phyloP scores from a whole-genome alignment of 148 eudicot genomes.

The Hydrangea macrophylla region DNA sequence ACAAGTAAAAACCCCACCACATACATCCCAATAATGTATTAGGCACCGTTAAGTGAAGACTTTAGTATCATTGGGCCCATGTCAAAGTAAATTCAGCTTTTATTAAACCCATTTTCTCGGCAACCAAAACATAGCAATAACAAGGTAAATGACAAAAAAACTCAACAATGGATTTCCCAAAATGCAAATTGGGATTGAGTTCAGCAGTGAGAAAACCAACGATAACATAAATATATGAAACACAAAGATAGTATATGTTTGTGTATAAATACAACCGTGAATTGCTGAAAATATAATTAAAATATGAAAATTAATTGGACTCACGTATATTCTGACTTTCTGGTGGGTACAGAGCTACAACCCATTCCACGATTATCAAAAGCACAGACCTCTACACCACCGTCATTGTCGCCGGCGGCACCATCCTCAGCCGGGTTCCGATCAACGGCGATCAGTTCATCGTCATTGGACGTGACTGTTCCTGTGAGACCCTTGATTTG shows the following conservation, averaged over 20 bases:
- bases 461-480: slow-evolving; percentile 60
- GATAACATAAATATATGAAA: background rate
- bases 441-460: slow-evolving; percentile 34
- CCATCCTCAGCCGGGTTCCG: slow-evolving; percentile 21
- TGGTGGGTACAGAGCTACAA: slow-evolving; percentile 67
- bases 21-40: background rate
- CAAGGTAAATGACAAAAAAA: slow-evolving; percentile 2
- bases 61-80: background rate
- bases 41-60: background rate
- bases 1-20: background rate
- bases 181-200: background rate
- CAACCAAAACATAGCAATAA: background rate
- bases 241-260: background rate
- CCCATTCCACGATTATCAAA: slow-evolving; percentile 97
- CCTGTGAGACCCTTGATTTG: slow-evolving; percentile 72
- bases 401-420: slow-evolving; percentile 14
- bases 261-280: background rate
- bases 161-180: background rate
- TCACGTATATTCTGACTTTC: slow-evolving; percentile 74
- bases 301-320: slow-evolving; percentile 10
- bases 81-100: background rate
- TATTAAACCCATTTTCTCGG: background rate
- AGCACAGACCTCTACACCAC: slow-evolving; percentile 69
- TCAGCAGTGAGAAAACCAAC: background rate
- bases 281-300: background rate